Conservation (phyloP, 352 stramenopile species). For the Phytophthora citricola region DNA sequence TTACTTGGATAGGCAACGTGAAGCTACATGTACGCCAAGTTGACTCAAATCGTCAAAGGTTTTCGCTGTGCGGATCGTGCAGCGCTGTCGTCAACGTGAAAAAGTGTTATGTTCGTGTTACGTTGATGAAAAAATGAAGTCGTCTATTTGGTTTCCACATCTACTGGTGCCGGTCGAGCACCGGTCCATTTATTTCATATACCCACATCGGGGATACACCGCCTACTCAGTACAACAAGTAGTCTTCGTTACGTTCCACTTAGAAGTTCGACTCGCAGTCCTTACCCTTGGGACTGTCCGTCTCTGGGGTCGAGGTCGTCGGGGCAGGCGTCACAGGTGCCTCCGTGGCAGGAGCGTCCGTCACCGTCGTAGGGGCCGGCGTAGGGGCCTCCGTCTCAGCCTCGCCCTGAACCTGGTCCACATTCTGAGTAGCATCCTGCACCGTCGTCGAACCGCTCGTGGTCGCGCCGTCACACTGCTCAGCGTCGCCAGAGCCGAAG, state of each 20-base stretch:
- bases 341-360: background rate
- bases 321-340: slow-evolving; percentile 7
- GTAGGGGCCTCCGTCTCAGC: slow-evolving; percentile 10
- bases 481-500: slow-evolving; percentile 47
- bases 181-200: slow-evolving; percentile 31
- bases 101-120: background rate
- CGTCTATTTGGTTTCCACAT: slow-evolving; percentile 27
- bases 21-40: slow-evolving; percentile 9
- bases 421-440: slow-evolving; percentile 22
- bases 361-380: background rate
- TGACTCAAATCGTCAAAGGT: slow-evolving; percentile 8
- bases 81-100: background rate
- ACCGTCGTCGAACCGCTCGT: slow-evolving; percentile 18
- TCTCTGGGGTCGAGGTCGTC: slow-evolving; percentile 4
- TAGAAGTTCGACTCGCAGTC: no score
- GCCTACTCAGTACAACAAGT: slow-evolving; percentile 18
- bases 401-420: slow-evolving; percentile 26
- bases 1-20: slow-evolving; percentile 15
- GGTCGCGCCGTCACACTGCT: slow-evolving; percentile 29
- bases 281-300: no score
- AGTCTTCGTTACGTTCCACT: slow-evolving; percentile 5
- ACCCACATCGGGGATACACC: slow-evolving; percentile 21
- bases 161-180: slow-evolving; percentile 16
- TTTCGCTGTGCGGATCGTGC: slow-evolving; percentile 19
- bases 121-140: slow-evolving; percentile 12